phyloP scores from a whole-genome alignment of 495 filamentous ascomycete genomes.

The Talaromyces nanjingensis region DNA sequence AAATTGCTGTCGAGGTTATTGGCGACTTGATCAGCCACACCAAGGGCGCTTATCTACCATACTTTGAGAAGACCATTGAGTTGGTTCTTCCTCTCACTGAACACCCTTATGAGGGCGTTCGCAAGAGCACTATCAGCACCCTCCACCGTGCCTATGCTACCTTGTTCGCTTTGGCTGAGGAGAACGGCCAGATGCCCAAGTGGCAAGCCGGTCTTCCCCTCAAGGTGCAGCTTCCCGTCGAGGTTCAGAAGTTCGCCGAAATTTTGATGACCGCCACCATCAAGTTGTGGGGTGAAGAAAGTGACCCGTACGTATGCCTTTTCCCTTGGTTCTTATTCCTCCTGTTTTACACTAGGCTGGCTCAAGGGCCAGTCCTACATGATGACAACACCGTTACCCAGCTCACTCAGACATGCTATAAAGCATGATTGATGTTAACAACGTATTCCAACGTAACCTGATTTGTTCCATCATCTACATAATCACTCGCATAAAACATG shows the following conservation, averaged over 20 bases:
- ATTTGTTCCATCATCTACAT: conserved; percentile 14
- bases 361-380: conserved; percentile 39
- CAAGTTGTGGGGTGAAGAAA: conserved; percentile 78
- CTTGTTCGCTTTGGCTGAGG: conserved; percentile 79
- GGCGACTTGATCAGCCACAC: conserved; percentile 88
- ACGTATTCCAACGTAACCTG: conserved; percentile 53
- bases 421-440: conserved; percentile 80
- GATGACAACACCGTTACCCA: conserved; percentile 95
- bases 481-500: background rate
- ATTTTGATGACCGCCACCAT: conserved; percentile 81
- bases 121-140: conserved; percentile 82
- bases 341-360: conserved; percentile 7
- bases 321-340: conserved; percentile 10
- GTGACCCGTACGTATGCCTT: conserved; percentile 69
- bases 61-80: conserved; percentile 86
- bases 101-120: conserved; percentile 87
- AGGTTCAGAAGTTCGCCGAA: conserved; percentile 80
- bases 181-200: conserved; percentile 67
- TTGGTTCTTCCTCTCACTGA: conserved; percentile 70
- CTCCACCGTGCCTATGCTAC: conserved; percentile 90
- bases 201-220: conserved; percentile 87
- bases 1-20: conserved; percentile 91
- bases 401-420: conserved; percentile 91
- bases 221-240: conserved; percentile 64
- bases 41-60: conserved; percentile 69